These are phyloP conservation scores for Capsella rubella DNA, from an alignment of 441 rosid species.

Conservation along the genomic window DNA sequence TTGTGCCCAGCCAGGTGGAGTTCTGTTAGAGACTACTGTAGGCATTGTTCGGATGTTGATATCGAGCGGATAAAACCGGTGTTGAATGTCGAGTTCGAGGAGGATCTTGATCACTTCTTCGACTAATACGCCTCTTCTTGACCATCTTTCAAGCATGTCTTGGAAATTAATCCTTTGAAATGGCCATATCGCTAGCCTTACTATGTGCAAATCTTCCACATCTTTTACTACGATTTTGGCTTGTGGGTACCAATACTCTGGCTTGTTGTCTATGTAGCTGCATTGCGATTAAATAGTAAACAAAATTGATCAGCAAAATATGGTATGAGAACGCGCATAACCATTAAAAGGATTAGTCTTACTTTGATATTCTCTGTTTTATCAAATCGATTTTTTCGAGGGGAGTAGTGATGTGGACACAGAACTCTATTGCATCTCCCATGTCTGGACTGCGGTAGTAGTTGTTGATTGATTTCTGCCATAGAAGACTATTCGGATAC, in stretches of 20 bases:
- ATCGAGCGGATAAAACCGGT: conserved; percentile 69
- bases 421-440: conserved; percentile 74
- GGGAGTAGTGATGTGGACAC: conserved; percentile 68
- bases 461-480: conserved; percentile 63
- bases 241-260: conserved; percentile 74
- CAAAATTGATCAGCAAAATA: neutral
- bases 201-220: conserved; percentile 48
- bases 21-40: conserved; percentile 43
- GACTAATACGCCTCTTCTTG: conserved; percentile 60
- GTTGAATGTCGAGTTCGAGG: conserved; percentile 70
- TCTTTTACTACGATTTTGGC: conserved; percentile 63
- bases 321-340: neutral
- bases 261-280: conserved; percentile 64
- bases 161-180: conserved; percentile 74
- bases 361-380: conserved; percentile 66
- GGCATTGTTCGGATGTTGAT: conserved; percentile 68
- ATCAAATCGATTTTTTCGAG: conserved; percentile 59
- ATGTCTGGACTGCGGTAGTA: conserved; percentile 79
- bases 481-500: conserved; percentile 67
- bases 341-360: conserved; percentile 7
- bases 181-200: conserved; percentile 66
- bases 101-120: conserved; percentile 75
- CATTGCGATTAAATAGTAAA: conserved; percentile 3
- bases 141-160: conserved; percentile 66
- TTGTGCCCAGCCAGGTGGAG: conserved; percentile 53